Conservation (phyloP, 2,329 filamentous ascomycete species). For the Colletotrichum tabaci region DNA sequence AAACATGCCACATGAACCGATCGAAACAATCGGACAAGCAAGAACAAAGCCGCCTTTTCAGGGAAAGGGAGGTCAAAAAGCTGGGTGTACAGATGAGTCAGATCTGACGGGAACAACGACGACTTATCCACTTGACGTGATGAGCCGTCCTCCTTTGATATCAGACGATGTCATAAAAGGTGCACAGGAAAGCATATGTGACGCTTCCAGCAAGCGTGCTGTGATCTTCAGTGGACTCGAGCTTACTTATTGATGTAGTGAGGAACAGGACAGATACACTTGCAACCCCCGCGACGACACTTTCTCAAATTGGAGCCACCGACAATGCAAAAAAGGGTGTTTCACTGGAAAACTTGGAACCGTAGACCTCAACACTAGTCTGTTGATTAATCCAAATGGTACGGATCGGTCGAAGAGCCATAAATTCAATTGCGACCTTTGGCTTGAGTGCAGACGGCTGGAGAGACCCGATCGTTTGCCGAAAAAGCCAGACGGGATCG, state of each 20-base stretch:
- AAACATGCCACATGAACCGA: not conserved
- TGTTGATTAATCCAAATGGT: no score
- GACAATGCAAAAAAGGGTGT: not conserved
- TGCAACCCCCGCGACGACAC: not conserved
- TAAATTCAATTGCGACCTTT: no score
- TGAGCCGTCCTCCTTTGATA: not conserved
- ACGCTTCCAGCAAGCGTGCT: not conserved
- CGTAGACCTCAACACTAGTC: no score
- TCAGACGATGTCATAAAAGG: not conserved
- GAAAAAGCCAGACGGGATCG: not conserved
- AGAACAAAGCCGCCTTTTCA: not conserved
- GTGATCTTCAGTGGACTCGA: not conserved
- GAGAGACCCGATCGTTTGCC: no score
- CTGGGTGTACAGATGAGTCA: not conserved
- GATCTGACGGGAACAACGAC: slow-evolving; percentile 14
- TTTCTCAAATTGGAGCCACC: not conserved
- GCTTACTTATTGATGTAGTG: not conserved
- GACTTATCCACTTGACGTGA: slow-evolving; percentile 7
- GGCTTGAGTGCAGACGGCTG: not conserved
- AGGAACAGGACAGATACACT: not conserved
- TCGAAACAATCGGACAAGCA: slow-evolving; percentile 20
- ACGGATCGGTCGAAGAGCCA: no score
- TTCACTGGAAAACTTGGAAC: not conserved
- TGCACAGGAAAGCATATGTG: not conserved
- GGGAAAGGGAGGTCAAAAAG: not conserved